Evolutionary conservation across 192 early-diverging fungal genomes (phyloP), one percentile per base, ranked within the genome.

Genomic region (Diversispora epigaea): DNA sequence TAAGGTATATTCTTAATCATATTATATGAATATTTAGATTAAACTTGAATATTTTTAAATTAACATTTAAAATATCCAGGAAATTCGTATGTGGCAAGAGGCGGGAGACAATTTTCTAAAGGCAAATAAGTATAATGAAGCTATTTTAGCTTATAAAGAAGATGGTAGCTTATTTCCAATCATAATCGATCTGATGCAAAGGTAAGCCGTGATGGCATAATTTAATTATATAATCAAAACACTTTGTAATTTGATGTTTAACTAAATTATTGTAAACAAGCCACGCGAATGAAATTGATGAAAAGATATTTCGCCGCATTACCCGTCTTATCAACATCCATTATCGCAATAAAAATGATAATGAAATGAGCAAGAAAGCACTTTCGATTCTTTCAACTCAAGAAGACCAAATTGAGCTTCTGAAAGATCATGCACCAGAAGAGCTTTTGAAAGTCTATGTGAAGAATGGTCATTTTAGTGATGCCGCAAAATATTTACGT

Each of bases 51-150:
- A 54, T 12, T 2, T 50, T 50, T 50, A 14, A 50, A 50, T 50
- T 50, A 12, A 8, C 17, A 15, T 41, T 54, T 17, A 7, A 69
- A 54, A 54, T 4, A 55, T 40, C 6, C 17, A 70, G 68, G 68
- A 70, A n/a, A 61, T 46, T 17, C 9, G 7, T 0, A 73, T 73
- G 71, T 73, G 44, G 40, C 2, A 19, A 3, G 43, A 58, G 4
- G 71, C 71, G 3, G 71, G 55, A 0, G 19, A 73, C 10, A 45
- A 73, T 73, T 73, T 47, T 32, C 19, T 32, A 73, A 73, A 62
- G 22, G 56, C 56, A 73, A 47, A 61, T 6, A 73, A 73, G 21
- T 73, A 73, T 47, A 73, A 39, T 73, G 45, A 73, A 21, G 71
- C 71, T 7, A 40, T 41, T 45, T n/a, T 39, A 5, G 71, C 71